These are phyloP conservation scores for Diaporthe citrichinensis DNA, from an alignment of 2,329 filamentous ascomycete genomes.

Conservation along the genomic window DNA sequence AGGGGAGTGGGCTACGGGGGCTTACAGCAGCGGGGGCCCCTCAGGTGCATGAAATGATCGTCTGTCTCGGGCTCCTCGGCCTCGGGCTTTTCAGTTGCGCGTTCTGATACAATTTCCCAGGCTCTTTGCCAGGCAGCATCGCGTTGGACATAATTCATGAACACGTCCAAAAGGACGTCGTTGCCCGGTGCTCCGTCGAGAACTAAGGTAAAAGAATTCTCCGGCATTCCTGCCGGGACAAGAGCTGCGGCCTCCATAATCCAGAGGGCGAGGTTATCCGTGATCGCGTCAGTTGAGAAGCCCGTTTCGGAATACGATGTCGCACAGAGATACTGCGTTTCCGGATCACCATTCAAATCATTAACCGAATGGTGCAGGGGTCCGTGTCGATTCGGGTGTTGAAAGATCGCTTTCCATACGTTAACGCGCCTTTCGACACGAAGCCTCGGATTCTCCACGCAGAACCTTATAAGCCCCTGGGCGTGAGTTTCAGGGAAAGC, in stretches of 20 bases:
- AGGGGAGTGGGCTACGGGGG: not conserved
- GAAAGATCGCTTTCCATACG: slow-evolving; percentile 2
- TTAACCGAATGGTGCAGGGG: not conserved
- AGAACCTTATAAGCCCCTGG: not conserved
- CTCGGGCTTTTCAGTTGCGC: not conserved
- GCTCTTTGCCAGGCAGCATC: not conserved
- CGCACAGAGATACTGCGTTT: fast-evolving
- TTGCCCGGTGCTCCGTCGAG: slow-evolving; percentile 2
- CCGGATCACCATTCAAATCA: not conserved
- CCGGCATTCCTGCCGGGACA: not conserved
- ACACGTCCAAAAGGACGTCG: not conserved
- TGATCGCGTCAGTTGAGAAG: not conserved
- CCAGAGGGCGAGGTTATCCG: slow-evolving; percentile 1
- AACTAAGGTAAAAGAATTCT: not conserved
- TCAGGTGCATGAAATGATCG: not conserved
- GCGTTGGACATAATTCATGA: not conserved
- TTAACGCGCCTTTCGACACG: not conserved
- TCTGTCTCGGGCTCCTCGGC: not conserved
- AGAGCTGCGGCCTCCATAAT: slow-evolving; percentile 8
- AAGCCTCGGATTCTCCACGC: not conserved
- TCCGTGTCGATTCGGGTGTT: not conserved
- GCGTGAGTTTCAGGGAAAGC: slow-evolving; percentile 14
- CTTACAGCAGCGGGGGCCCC: not conserved
- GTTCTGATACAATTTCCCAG: not conserved
- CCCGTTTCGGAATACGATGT: not conserved